A percentile compares a stretch with the other conserved stretches of the same genome.
These are phyloP conservation scores for Echinochloa phyllopogon DNA, from an alignment of 176 grass and related monocot species.

Conservation along the genomic window DNA sequence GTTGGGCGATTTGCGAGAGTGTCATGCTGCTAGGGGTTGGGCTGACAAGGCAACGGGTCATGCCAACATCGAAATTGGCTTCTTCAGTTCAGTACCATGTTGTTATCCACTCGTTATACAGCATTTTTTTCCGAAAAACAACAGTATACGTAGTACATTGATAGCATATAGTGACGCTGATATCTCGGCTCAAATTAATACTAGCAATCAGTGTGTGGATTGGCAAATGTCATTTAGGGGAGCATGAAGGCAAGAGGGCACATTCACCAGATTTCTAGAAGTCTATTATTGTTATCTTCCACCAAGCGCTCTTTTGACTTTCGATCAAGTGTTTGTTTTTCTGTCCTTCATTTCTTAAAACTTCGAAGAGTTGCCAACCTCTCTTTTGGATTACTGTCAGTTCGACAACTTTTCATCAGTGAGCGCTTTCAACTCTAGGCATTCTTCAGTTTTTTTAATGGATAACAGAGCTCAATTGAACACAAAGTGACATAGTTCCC, in stretches of 20 bases:
- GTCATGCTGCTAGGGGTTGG: neutral
- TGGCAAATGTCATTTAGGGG: neutral
- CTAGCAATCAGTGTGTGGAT: neutral
- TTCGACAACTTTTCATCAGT: neutral
- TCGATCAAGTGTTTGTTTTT: neutral
- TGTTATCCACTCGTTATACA: neutral
- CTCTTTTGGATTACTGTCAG: neutral
- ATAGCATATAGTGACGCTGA: neutral
- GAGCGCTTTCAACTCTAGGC: neutral
- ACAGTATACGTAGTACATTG: neutral
- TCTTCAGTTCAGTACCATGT: neutral
- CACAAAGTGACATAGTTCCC: neutral
- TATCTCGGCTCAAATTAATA: neutral
- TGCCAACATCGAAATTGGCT: neutral
- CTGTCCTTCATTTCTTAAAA: neutral
- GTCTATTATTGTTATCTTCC: neutral
- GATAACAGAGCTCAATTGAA: neutral
- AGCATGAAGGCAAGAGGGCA: neutral
- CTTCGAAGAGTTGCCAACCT: neutral
- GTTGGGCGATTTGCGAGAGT: neutral
- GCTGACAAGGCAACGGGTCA: neutral
- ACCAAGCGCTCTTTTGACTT: neutral
- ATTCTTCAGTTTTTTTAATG: conserved; percentile 6
- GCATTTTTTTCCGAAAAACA: no score
- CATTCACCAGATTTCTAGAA: neutral